Base-by-base conservation (phyloP, 2,329 filamentous ascomycete species). In the Fonsecaea multimorphosa region DNA sequence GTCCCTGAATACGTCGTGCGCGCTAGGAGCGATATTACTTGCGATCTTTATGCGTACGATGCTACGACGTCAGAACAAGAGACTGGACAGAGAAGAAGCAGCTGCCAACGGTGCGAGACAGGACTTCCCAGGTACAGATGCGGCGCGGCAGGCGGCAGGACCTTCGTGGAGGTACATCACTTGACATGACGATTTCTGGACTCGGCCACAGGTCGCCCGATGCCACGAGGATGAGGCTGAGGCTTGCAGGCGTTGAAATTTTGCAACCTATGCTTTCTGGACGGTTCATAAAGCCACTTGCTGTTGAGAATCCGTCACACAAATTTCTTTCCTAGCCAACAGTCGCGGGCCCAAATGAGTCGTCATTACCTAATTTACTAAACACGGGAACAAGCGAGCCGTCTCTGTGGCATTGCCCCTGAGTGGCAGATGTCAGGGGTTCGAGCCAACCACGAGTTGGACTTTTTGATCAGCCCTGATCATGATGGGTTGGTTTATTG, bases 51-150 rank as follows among this genome's bases (percentile, higher is more conserved):
- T 71, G 38, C 66, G 69, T 12, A 52, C 70, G 1, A 67, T 70
- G 34, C 69, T 73, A 16, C 66, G 61, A 32, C 65, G 64, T 27
- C 66, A 71, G 36, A 73, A 73, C 53, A 68, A 62, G 32, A 73
- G 69, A 34, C 55, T 73, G 16, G 69, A 72, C 14, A 22, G 59
- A 3, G 69, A 67, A 29, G 44, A 61, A 19, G 65, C 64, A 29
- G 51, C 51, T 9, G 3, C 14, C 12, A 49, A 14, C 8, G 22
- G 19, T 27, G 44, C 44, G 2, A 12, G 12, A 3, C 9, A 24
- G 22, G 44, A 29, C n/a, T 6, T 22, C 2, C 36, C 55, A 36
- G 19, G n/a, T 24, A 24, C 22, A 4, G 22, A 49, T 11, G 22
- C 9, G 27, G 8, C 38, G 51, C 5, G 12, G 7, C 16, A 51